A percentile compares a stretch with the other conserved stretches of the same genome.
Evolutionary conservation across 2,329 filamentous ascomycete species (phyloP).

Genomic region (Verticillium isaacii): DNA sequence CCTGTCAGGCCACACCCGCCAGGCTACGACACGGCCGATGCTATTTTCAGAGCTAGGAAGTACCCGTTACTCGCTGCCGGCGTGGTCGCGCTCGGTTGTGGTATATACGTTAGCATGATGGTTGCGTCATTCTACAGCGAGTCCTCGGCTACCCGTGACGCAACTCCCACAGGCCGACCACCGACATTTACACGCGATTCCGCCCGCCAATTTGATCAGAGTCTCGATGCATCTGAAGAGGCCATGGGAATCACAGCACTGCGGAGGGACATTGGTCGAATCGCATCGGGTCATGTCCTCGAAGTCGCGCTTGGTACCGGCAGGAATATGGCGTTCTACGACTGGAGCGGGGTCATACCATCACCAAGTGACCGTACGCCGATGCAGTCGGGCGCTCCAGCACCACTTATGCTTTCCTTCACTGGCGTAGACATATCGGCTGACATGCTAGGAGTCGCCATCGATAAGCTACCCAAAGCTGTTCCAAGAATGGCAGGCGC

Average conservation of each 20-base stretch:
- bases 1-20: neutral
- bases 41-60: slow-evolving; percentile 9
- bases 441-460: slow-evolving; percentile 56
- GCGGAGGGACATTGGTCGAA: slow-evolving; percentile 41
- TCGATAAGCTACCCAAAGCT: slow-evolving; percentile 41
- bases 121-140: slow-evolving; percentile 5
- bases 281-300: slow-evolving; percentile 52
- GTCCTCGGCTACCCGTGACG: slow-evolving; percentile 20
- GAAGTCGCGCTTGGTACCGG: slow-evolving; percentile 61
- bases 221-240: slow-evolving; percentile 52
- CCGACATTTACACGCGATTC: slow-evolving; percentile 38
- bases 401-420: slow-evolving; percentile 41
- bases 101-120: slow-evolving; percentile 9
- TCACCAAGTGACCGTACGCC: neutral
- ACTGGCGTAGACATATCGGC: slow-evolving; percentile 58
- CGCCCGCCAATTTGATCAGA: slow-evolving; percentile 53
- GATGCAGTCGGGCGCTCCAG: neutral
- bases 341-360: slow-evolving; percentile 33
- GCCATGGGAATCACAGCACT: slow-evolving; percentile 50
- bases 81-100: slow-evolving; percentile 8
- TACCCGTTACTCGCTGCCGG: slow-evolving; percentile 8
- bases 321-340: slow-evolving; percentile 55
- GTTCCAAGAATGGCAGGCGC: slow-evolving; percentile 31
- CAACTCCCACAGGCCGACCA: slow-evolving; percentile 42
- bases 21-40: slow-evolving; percentile 7